Evolutionary conservation across 495 filamentous ascomycete species (phyloP).

Genomic region (Lindgomyces ingoldianus): DNA sequence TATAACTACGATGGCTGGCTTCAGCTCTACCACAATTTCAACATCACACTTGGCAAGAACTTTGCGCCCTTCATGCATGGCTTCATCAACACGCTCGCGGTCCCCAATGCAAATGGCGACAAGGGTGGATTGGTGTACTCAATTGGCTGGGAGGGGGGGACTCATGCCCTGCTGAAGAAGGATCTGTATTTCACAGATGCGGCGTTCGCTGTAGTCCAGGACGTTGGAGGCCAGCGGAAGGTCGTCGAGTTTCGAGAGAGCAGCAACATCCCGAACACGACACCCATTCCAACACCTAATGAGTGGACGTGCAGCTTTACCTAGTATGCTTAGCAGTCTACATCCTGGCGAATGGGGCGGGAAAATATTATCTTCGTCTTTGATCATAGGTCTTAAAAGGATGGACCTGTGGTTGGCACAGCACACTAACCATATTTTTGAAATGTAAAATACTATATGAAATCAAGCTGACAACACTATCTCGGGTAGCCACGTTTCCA

Average conservation of each 20-base stretch:
- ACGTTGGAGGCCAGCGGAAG: slow-evolving; percentile 16
- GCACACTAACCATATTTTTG: too few species aligned
- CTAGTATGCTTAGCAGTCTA: too few species aligned
- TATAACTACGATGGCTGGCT: slow-evolving; percentile 31
- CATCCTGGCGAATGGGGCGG: too few species aligned
- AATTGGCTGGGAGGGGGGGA: slow-evolving; percentile 33
- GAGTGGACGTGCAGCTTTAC: slow-evolving; percentile 17
- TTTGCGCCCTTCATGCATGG: slow-evolving; percentile 30
- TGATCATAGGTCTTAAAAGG: neutral
- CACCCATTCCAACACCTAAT: slow-evolving; percentile 9
- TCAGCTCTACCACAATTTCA: slow-evolving; percentile 22
- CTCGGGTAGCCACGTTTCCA: neutral
- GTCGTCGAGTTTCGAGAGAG: slow-evolving; percentile 32
- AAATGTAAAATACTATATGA: too few species aligned
- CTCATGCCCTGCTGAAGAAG: slow-evolving; percentile 1
- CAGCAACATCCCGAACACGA: slow-evolving; percentile 28
- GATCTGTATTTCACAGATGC: slow-evolving; percentile 31
- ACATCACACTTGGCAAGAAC: slow-evolving; percentile 19
- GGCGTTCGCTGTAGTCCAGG: slow-evolving; percentile 25
- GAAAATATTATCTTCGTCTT: too few species aligned
- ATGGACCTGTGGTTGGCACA: too few species aligned
- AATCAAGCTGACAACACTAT: neutral
- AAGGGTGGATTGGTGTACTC: slow-evolving; percentile 28
- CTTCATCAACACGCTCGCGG: slow-evolving; percentile 18
- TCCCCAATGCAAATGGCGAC: slow-evolving; percentile 26